A percentile compares a stretch with the other conserved stretches of the same genome.
Evolutionary conservation across 2,329 filamentous ascomycete genomes (phyloP).

Genomic region (Penicillium sp.): DNA sequence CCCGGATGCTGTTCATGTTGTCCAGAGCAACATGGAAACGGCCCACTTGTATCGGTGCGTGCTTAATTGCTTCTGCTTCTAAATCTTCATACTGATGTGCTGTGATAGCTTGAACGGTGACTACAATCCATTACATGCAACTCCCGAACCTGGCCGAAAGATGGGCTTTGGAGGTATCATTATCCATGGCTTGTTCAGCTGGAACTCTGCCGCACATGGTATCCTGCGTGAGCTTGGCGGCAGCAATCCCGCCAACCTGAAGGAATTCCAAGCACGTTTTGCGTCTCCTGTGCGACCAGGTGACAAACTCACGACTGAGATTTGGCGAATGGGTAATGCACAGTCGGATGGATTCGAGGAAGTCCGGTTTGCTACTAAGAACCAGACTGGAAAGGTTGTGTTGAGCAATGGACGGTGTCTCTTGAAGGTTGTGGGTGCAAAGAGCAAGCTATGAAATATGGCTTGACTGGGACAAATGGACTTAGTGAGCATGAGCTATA

Average conservation of each 20-base stretch:
- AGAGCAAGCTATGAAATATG: conserved; percentile 56
- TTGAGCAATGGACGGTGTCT: conserved; percentile 80
- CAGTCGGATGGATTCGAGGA: conserved; percentile 64
- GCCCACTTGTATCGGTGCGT: conserved; percentile 64
- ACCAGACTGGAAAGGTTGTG: conserved; percentile 75
- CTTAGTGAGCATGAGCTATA: too few species aligned
- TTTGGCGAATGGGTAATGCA: conserved; percentile 66
- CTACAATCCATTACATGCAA: conserved; percentile 89
- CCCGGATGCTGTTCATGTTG: conserved; percentile 64
- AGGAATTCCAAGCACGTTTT: conserved; percentile 84
- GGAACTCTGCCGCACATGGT: conserved; percentile 71
- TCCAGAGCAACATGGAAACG: conserved; percentile 66
- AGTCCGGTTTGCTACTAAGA: conserved; percentile 69
- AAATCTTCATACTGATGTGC: background rate
- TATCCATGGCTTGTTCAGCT: conserved; percentile 82
- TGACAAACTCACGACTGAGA: conserved; percentile 72
- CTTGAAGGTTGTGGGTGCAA: conserved; percentile 58
- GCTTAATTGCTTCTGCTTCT: background rate
- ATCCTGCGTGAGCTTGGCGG: conserved; percentile 67
- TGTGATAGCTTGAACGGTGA: conserved; percentile 69
- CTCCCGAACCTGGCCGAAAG: conserved; percentile 73
- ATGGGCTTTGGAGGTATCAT: conserved; percentile 90
- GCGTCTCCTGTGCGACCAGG: conserved; percentile 77
- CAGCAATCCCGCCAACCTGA: conserved; percentile 72
- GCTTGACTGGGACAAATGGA: too few species aligned